Evolutionary conservation across 1,284 basidiomycete species (phyloP).

Genomic region (Coniferiporia sulphurascens): DNA sequence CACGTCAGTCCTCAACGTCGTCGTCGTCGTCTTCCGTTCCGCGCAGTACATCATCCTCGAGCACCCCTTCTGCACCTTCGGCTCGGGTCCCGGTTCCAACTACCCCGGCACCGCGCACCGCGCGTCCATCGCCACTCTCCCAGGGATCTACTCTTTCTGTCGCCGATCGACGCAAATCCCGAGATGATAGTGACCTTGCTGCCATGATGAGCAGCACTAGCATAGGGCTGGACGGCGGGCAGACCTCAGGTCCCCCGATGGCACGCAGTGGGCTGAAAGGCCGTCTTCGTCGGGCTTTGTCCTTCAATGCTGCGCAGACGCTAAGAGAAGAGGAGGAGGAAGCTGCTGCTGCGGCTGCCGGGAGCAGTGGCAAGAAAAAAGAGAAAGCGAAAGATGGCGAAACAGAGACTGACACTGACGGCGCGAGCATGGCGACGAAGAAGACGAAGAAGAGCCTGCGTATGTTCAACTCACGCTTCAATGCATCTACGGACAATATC

Average conservation of each 20-base stretch:
- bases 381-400: slow-evolving; percentile 27
- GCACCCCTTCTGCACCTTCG: slow-evolving; percentile 25
- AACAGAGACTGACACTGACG: slow-evolving; percentile 25
- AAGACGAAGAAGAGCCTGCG: slow-evolving; percentile 67
- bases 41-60: slow-evolving; percentile 29
- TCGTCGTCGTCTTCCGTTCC: slow-evolving; percentile 38
- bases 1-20: slow-evolving; percentile 39
- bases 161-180: slow-evolving; percentile 69
- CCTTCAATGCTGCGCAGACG: slow-evolving; percentile 54
- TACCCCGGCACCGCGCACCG: slow-evolving; percentile 41
- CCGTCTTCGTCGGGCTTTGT: slow-evolving; percentile 69
- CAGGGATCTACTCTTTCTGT: slow-evolving; percentile 39
- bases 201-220: slow-evolving; percentile 48
- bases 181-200: slow-evolving; percentile 69
- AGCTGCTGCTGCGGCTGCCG: slow-evolving; percentile 23
- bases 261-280: slow-evolving; percentile 70
- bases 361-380: slow-evolving; percentile 17
- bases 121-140: slow-evolving; percentile 72
- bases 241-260: slow-evolving; percentile 31
- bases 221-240: slow-evolving; percentile 25
- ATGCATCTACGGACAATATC: slow-evolving; percentile 95
- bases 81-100: slow-evolving; percentile 34
- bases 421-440: slow-evolving; percentile 45
- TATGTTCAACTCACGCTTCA: slow-evolving; percentile 87
- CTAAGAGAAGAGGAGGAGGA: slow-evolving; percentile 59